Evolutionary conservation across 2,329 filamentous ascomycete species (phyloP), one percentile per base, ranked within the genome.

Genomic region (Nigrograna mackinnonii): DNA sequence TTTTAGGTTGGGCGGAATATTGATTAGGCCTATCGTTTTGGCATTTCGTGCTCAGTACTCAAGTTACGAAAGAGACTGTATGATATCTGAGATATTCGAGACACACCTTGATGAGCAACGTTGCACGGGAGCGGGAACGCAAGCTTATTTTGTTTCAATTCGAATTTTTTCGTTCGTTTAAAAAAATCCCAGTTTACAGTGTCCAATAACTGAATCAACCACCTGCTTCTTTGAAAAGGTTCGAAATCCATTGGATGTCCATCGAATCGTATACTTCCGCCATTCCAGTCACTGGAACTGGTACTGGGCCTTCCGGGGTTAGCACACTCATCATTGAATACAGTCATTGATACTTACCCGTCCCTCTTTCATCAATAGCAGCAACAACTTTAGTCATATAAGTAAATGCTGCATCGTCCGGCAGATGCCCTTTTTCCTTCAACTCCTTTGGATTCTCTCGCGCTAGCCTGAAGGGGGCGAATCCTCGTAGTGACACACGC

Each of bases 401-500:
- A n/a, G 57, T 41, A 32, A 64, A 61, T 0, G 57, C 59, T 42
- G 58, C 50, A 13, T 48, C 32, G 36, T 68, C 64, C 24, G 65
- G 50, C 33, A 64, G 52, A 18, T 59, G 55, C 6, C 60, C 62
- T 14, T 54, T 54, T 35, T 54, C 52, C 18, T 54, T 54, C 28
- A 68, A 31, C 44, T 66, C 59, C 18, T 62, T 58, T 13, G 64
- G 55, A 20, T 68, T 66, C n/a, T 67, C 60, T 6, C 62, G 58
- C 6, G 62, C 64, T 20, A 66, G 24, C 30, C 60, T 62, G 51
- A 67, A 67, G 1, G 65, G 65, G 17, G 47, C 50, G 35, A 60
- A 67, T 11, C 53, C 59, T 2, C 63, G 58, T 5, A 68, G 46
- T 4, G 59, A 55, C 28, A 57, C 57, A 14, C 55, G 57, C 60